These are phyloP conservation scores for Aspergillus incahuasiensis DNA, from an alignment of 495 filamentous ascomycete genomes.

Conservation along the genomic window DNA sequence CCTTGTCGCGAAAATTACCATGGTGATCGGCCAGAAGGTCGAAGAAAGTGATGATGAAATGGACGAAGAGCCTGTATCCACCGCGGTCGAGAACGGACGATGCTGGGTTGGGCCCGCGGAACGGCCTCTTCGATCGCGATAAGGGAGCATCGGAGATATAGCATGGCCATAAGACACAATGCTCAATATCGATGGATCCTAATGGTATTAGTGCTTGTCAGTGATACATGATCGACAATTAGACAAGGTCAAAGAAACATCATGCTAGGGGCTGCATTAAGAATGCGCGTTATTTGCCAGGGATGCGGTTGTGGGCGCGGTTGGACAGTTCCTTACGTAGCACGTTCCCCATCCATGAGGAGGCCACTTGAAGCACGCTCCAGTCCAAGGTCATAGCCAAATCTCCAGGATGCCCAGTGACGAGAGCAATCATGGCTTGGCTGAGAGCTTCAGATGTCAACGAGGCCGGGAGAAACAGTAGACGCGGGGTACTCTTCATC, in stretches of 20 bases:
- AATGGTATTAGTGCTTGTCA: neutral
- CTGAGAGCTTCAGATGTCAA: no score
- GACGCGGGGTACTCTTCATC: no score
- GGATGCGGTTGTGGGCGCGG: neutral
- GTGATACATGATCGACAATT: neutral
- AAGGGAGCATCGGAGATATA: neutral
- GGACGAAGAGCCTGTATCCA: neutral
- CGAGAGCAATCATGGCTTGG: no score
- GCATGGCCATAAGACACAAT: no score
- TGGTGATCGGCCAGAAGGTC: neutral
- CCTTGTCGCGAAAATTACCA: slow-evolving; percentile 1
- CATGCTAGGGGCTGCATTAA: neutral
- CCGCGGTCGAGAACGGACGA: neutral
- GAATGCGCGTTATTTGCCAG: neutral
- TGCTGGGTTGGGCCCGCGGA: slow-evolving; percentile 1
- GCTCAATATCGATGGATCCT: no score
- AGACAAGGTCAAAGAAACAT: neutral
- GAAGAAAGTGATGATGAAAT: slow-evolving; percentile 10
- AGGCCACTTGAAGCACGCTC: neutral
- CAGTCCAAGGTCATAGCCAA: no score
- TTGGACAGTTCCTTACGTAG: neutral
- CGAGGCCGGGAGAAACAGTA: no score
- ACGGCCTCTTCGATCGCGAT: neutral
- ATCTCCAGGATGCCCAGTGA: no score
- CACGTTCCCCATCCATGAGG: neutral